Evolutionary conservation across 352 stramenopile genomes (phyloP).

Genomic region (Globisporangium megalacanthum): DNA sequence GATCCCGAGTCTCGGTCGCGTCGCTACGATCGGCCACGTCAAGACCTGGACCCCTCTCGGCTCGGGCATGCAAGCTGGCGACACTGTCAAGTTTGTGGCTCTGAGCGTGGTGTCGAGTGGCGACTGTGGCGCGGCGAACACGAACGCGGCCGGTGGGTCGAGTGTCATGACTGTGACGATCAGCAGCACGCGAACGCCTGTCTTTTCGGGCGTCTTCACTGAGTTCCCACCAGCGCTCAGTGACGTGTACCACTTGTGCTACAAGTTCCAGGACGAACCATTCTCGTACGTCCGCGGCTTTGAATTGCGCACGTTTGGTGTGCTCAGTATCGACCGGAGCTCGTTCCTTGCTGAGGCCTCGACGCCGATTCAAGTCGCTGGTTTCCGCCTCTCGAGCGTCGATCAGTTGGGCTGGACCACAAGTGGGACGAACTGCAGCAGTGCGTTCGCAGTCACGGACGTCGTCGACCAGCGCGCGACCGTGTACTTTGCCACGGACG

Average conservation of each 20-base stretch:
- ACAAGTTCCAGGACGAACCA: slow-evolving; percentile 64
- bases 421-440: slow-evolving; percentile 29
- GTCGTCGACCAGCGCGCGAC: slow-evolving; percentile 25
- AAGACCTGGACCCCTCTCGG: slow-evolving; percentile 48
- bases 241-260: slow-evolving; percentile 64
- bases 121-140: slow-evolving; percentile 33
- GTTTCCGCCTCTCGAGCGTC: slow-evolving; percentile 39
- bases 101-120: slow-evolving; percentile 34
- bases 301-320: slow-evolving; percentile 38
- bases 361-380: slow-evolving; percentile 37
- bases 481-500: slow-evolving; percentile 27
- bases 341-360: slow-evolving; percentile 37
- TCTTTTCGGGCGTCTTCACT: slow-evolving; percentile 36
- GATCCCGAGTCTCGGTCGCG: slow-evolving; percentile 20
- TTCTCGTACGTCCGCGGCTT: slow-evolving; percentile 42
- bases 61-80: slow-evolving; percentile 35
- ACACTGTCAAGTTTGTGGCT: slow-evolving; percentile 50
- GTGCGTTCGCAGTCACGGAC: slow-evolving; percentile 21
- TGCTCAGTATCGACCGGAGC: slow-evolving; percentile 34
- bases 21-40: slow-evolving; percentile 37
- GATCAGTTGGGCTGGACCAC: slow-evolving; percentile 55
- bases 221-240: slow-evolving; percentile 27
- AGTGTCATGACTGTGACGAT: slow-evolving; percentile 28
- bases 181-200: slow-evolving; percentile 7
- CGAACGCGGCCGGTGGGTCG: slow-evolving; percentile 35